Evolutionary conservation across 2,329 filamentous ascomycete species (phyloP).

Genomic region (Alternaria sp.): DNA sequence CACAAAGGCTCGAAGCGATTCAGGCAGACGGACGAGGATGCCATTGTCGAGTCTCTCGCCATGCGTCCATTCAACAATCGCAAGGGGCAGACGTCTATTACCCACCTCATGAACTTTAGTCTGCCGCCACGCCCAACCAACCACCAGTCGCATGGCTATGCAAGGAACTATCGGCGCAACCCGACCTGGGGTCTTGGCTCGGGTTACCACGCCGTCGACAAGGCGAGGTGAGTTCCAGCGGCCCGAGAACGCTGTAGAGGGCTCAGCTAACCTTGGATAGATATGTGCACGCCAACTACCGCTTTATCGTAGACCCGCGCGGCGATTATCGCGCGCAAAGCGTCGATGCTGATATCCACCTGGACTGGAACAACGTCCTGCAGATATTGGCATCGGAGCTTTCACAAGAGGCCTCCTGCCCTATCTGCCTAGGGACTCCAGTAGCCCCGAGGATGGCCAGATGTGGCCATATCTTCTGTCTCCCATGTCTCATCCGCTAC

Average conservation of each 20-base stretch:
- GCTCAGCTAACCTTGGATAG: slow-evolving; percentile 51
- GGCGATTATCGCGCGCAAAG: slow-evolving; percentile 83
- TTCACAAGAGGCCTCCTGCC: slow-evolving; percentile 88
- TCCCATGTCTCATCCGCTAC: slow-evolving; percentile 91
- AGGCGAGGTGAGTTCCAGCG: slow-evolving; percentile 71
- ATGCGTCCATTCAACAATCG: slow-evolving; percentile 74
- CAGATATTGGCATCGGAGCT: slow-evolving; percentile 91
- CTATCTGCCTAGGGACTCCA: slow-evolving; percentile 92
- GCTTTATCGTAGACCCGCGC: slow-evolving; percentile 89
- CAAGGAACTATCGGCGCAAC: slow-evolving; percentile 67
- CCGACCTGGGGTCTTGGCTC: slow-evolving; percentile 86
- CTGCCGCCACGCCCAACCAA: slow-evolving; percentile 77
- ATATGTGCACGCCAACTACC: slow-evolving; percentile 95
- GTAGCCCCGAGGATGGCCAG: slow-evolving; percentile 96
- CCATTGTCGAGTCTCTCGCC: slow-evolving; percentile 78
- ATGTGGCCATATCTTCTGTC: slow-evolving; percentile 96
- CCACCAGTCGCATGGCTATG: slow-evolving; percentile 64
- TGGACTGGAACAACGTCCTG: slow-evolving; percentile 90
- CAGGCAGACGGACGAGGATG: slow-evolving; percentile 81
- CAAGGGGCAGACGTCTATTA: slow-evolving; percentile 95
- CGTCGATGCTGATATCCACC: slow-evolving; percentile 83
- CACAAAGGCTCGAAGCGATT: slow-evolving; percentile 84
- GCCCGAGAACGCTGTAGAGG: background rate
- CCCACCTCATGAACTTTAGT: slow-evolving; percentile 92
- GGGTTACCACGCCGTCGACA: slow-evolving; percentile 89